Conservation (phyloP, 177 flowering plant species). For the Vitis hybrid region DNA sequence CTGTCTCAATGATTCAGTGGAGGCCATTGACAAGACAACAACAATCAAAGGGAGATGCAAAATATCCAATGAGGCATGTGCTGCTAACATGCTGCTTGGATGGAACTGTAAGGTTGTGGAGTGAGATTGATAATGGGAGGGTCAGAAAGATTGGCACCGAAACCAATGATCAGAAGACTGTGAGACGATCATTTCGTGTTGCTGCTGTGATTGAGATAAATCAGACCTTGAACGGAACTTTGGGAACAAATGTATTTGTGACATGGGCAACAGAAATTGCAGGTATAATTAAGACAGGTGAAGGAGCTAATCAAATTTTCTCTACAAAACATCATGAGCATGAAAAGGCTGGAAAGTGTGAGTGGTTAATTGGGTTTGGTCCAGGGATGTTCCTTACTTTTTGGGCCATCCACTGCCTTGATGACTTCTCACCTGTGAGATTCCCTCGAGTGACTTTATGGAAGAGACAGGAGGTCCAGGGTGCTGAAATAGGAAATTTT, state of each 20-base stretch:
- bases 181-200: slow-evolving; percentile 55
- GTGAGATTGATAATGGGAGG: slow-evolving; percentile 74
- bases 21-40: slow-evolving; percentile 49
- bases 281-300: slow-evolving; percentile 27
- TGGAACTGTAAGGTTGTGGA: slow-evolving; percentile 92
- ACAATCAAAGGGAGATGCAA: slow-evolving; percentile 20
- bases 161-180: slow-evolving; percentile 35
- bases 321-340: slow-evolving; percentile 28
- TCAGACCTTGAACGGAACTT: slow-evolving; percentile 54
- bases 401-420: slow-evolving; percentile 95
- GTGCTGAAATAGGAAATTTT: slow-evolving; percentile 19
- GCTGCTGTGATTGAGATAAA: slow-evolving; percentile 76
- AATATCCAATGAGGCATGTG: slow-evolving; percentile 37
- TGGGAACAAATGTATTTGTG: slow-evolving; percentile 58
- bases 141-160: slow-evolving; percentile 48
- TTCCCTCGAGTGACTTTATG: slow-evolving; percentile 82
- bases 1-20: slow-evolving; percentile 83
- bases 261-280: slow-evolving; percentile 69
- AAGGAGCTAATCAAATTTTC: slow-evolving; percentile 20
- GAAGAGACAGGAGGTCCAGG: slow-evolving; percentile 57
- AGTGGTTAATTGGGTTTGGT: slow-evolving; percentile 83
- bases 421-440: slow-evolving; percentile 77
- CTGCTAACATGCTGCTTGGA: slow-evolving; percentile 85
- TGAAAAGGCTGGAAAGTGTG: slow-evolving; percentile 60
- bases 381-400: slow-evolving; percentile 52